Base-by-base conservation (phyloP, 441 rosid species). In the Syzygium syzygioides region DNA sequence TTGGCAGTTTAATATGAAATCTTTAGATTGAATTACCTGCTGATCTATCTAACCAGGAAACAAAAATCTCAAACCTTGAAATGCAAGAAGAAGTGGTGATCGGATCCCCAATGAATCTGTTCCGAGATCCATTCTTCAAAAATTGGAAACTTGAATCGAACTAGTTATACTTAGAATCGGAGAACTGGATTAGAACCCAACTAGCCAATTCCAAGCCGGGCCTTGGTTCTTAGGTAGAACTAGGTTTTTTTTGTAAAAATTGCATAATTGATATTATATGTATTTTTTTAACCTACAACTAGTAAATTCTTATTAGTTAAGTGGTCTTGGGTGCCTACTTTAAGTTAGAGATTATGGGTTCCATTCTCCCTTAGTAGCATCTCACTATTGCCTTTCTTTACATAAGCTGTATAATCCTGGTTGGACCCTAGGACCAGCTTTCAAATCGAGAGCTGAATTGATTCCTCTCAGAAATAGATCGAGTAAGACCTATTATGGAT, bases 111-210 rank as follows among this genome's bases (percentile, higher is more conserved):
- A 30, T 64, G 34, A 64, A 64, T 30, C 12, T 30, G 3, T 64
- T 15, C 0, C 6, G 2, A 64, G 13, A 64, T 30, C 41, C 0
- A 0, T 64, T 64, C 34, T 4, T 4, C 12, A 64, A 15, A 64
- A 64, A 64, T 15, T 64, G 2, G 20, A 64, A 64, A 64, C 34
- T 64, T 64, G 76, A 64, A 64, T 64, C 2, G 23, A 30, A 34
- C 12, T 3, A 28, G 1, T 30, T 7, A 30, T 0, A 64, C 23
- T 15, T 30, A 30, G 41, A 64, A 30, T 5, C 1, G 2, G 28
- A 71, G 41, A 12, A 68, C 12, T 1, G 14, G 25, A 26, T 0
- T 19, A 26, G 45, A 68, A 68, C 26, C 79, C 2, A 34, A 34
- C 13, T 68, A 32, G 14, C 4, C 48, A 20, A 68, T 68, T 68